Evolutionary conservation across 805 yeast species (phyloP).

Genomic region (Yarrowia keelungensis): DNA sequence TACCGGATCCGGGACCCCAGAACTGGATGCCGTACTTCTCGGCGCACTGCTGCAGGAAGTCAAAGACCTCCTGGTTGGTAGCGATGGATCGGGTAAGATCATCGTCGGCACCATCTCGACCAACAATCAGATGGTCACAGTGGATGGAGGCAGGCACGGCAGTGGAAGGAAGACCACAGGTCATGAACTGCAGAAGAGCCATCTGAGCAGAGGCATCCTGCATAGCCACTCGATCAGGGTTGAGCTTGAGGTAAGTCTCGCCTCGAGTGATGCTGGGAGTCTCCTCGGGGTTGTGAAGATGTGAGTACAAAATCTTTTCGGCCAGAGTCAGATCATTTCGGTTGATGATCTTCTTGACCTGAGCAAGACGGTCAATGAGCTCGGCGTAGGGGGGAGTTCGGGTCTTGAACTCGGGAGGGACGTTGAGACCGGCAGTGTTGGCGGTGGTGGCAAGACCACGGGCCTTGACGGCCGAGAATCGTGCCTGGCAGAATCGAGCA

Average conservation of each 20-base stretch:
- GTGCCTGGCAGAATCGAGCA: conserved; percentile 33
- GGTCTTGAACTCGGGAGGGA: conserved; percentile 67
- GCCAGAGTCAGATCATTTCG: conserved; percentile 87
- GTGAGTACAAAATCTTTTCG: conserved; percentile 93
- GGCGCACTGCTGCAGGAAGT: conserved; percentile 90
- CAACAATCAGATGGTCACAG: conserved; percentile 98
- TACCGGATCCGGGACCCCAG: conserved; percentile 99
- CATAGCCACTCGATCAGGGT: conserved; percentile 99
- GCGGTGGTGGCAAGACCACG: conserved; percentile 35
- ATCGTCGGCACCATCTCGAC: conserved; percentile 86
- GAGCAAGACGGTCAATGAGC: conserved; percentile 65
- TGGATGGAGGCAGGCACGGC: conserved; percentile 96
- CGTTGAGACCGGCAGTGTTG: conserved; percentile 41
- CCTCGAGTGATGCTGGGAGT: conserved; percentile 73
- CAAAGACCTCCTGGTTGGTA: conserved; percentile 93
- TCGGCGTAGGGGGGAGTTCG: conserved; percentile 90
- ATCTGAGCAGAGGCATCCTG: conserved; percentile 99
- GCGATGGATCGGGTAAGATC: conserved; percentile 84
- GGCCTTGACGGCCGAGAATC: conserved; percentile 24
- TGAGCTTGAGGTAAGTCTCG: conserved; percentile 83
- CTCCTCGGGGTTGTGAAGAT: conserved; percentile 86
- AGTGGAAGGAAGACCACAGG: conserved; percentile 86
- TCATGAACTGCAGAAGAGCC: conserved; percentile 98
- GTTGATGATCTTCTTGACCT: conserved; percentile 69
- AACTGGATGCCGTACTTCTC: conserved; percentile 95